These are phyloP conservation scores for Acacia pycnantha DNA, from an alignment of 331 rosid species.

Conservation along the genomic window DNA sequence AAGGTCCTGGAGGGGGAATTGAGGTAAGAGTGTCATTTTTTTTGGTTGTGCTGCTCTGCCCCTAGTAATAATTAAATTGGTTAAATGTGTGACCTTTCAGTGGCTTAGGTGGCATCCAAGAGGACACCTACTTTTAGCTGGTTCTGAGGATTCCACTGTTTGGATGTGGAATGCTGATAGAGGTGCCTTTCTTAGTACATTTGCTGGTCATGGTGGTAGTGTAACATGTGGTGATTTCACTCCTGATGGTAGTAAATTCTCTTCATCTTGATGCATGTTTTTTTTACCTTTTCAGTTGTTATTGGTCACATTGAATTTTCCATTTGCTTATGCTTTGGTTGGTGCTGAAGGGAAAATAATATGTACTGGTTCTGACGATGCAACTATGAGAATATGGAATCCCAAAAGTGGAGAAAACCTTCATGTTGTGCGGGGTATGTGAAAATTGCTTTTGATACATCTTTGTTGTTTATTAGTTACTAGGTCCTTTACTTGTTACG, in stretches of 20 bases:
- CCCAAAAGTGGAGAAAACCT: constrained; percentile 75
- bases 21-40: constrained; percentile 51
- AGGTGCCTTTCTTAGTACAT: constrained; percentile 54
- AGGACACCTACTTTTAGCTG: constrained; percentile 81
- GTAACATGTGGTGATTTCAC: constrained; percentile 96
- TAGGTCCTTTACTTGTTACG: background rate
- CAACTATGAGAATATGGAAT: constrained; percentile 91
- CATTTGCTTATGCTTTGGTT: constrained; percentile 16
- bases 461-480: constrained; percentile 6
- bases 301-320: background rate
- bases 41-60: constrained; percentile 1
- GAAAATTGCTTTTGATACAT: constrained; percentile 4
- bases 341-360: constrained; percentile 77
- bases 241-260: constrained; percentile 72
- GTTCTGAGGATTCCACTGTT: constrained; percentile 73
- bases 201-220: constrained; percentile 70
- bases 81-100: constrained; percentile 45
- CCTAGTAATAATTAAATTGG: constrained; percentile 11
- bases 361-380: constrained; percentile 93
- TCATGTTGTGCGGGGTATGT: constrained; percentile 80
- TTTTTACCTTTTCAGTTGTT: constrained; percentile 14
- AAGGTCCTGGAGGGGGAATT: constrained; percentile 76
- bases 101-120: constrained; percentile 98
- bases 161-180: constrained; percentile 96
- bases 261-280: constrained; percentile 33